A percentile compares a stretch with the other conserved stretches of the same genome.
These are phyloP conservation scores for Thelonectria olida DNA, from an alignment of 2,329 filamentous ascomycete species.

Conservation along the genomic window DNA sequence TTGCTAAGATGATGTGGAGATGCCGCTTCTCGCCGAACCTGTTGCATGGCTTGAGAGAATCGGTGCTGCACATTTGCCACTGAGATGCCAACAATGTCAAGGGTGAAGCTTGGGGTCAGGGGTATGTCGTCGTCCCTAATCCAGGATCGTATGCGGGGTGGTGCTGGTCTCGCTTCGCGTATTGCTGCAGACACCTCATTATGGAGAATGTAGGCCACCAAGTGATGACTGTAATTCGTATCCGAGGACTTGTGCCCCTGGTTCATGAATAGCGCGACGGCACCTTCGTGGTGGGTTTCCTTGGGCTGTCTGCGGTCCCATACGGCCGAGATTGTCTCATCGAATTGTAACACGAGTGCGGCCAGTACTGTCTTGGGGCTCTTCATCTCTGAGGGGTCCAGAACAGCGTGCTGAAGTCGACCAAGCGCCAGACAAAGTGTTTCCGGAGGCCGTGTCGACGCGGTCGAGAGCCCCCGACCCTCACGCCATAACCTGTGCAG, in stretches of 20 bases:
- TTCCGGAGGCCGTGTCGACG: neutral
- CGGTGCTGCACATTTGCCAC: slow-evolving; percentile 11
- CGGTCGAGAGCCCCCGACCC: neutral
- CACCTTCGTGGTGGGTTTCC: slow-evolving; percentile 16
- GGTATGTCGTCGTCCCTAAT: neutral
- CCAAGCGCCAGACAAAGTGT: slow-evolving; percentile 8
- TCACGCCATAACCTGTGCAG: slow-evolving; percentile 13
- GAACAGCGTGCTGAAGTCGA: slow-evolving; percentile 10
- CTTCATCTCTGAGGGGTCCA: slow-evolving; percentile 7
- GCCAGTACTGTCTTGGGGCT: slow-evolving; percentile 13
- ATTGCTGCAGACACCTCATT: slow-evolving; percentile 13
- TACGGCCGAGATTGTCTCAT: slow-evolving; percentile 16
- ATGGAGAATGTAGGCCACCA: neutral
- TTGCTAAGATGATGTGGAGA: neutral
- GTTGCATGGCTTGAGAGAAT: neutral
- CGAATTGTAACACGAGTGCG: slow-evolving; percentile 18
- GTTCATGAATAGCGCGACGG: slow-evolving; percentile 12
- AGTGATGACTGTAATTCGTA: neutral
- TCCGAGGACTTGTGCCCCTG: neutral
- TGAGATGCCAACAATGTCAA: slow-evolving; percentile 17
- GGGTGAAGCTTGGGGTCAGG: slow-evolving; percentile 8
- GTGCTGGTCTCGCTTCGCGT: neutral
- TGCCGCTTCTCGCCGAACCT: neutral
- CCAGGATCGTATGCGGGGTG: slow-evolving; percentile 9
- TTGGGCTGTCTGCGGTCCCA: neutral